phyloP scores from a whole-genome alignment of 768 basidiomycete species.

The Rhodosporidiobolus odoratus region DNA sequence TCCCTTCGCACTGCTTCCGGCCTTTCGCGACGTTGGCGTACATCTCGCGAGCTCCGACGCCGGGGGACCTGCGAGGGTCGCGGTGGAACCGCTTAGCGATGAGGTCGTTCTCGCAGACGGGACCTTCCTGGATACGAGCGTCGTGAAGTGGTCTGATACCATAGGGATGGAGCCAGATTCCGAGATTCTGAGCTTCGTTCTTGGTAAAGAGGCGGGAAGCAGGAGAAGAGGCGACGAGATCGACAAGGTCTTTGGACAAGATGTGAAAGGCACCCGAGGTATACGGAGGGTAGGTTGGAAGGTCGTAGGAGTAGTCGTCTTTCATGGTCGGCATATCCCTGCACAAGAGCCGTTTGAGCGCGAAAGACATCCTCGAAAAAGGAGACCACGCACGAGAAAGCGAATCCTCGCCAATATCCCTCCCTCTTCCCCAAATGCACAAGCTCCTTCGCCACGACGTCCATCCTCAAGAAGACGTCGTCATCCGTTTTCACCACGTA shows the following conservation, averaged over 20 bases:
- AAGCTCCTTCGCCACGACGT: slow-evolving; percentile 33
- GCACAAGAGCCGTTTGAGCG: no score
- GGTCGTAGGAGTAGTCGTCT: slow-evolving; percentile 30
- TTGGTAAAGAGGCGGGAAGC: slow-evolving; percentile 19
- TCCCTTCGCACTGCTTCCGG: slow-evolving; percentile 27
- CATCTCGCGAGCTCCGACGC: slow-evolving; percentile 32
- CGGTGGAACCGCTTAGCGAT: slow-evolving; percentile 31
- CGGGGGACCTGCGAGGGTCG: slow-evolving; percentile 21
- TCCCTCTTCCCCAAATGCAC: slow-evolving; percentile 12
- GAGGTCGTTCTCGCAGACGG: slow-evolving; percentile 40
- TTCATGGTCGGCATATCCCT: slow-evolving; percentile 31
- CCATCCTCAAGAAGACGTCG: slow-evolving; percentile 29
- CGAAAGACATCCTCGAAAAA: no score
- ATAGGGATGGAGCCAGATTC: slow-evolving; percentile 27
- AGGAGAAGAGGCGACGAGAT: slow-evolving; percentile 15
- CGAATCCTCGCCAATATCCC: slow-evolving; percentile 37
- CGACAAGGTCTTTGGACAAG: slow-evolving; percentile 37
- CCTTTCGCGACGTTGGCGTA: slow-evolving; percentile 32
- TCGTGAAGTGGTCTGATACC: slow-evolving; percentile 37
- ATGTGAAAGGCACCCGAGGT: slow-evolving; percentile 32
- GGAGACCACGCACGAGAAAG: slow-evolving; percentile 18
- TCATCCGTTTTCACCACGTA: slow-evolving; percentile 39
- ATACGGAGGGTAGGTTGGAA: slow-evolving; percentile 32
- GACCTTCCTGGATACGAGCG: slow-evolving; percentile 33
- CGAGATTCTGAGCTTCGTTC: slow-evolving; percentile 36